Conservation (phyloP, 768 basidiomycete species). For the Phanerodontia chrysosporium region DNA sequence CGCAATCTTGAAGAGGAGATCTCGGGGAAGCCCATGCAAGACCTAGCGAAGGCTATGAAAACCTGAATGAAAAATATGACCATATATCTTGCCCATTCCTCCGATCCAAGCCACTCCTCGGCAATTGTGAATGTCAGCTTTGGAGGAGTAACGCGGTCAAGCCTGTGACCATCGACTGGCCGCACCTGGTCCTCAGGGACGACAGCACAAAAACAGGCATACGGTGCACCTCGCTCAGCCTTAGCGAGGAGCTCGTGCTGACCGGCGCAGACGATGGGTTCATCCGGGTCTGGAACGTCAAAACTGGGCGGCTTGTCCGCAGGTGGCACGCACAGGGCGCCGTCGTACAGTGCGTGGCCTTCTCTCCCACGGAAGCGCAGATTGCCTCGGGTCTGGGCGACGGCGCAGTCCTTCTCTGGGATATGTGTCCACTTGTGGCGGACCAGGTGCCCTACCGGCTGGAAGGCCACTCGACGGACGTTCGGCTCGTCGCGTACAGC, state of each 20-base stretch:
- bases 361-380: slow-evolving; percentile 10
- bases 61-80: no score
- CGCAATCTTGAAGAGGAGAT: not conserved
- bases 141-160: not conserved
- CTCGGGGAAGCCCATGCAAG: not conserved
- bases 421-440: slow-evolving; percentile 3
- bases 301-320: not conserved
- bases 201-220: not conserved
- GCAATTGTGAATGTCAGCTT: not conserved
- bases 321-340: slow-evolving; percentile 3
- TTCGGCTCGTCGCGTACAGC: slow-evolving; percentile 19
- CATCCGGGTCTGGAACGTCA: slow-evolving; percentile 24
- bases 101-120: not conserved
- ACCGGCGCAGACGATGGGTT: slow-evolving; percentile 24
- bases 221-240: slow-evolving; percentile 16
- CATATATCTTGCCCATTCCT: no score
- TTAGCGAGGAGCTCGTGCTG: slow-evolving; percentile 19
- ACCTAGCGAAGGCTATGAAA: not conserved
- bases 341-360: slow-evolving; percentile 9
- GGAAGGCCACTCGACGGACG: slow-evolving; percentile 2
- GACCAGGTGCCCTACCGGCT: not conserved
- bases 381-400: slow-evolving; percentile 19
- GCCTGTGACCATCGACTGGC: not conserved
- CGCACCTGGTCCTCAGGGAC: not conserved
- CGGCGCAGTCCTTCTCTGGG: slow-evolving; percentile 15